Conservation (phyloP, 2,329 filamentous ascomycete species). For the Alternaria sp. region DNA sequence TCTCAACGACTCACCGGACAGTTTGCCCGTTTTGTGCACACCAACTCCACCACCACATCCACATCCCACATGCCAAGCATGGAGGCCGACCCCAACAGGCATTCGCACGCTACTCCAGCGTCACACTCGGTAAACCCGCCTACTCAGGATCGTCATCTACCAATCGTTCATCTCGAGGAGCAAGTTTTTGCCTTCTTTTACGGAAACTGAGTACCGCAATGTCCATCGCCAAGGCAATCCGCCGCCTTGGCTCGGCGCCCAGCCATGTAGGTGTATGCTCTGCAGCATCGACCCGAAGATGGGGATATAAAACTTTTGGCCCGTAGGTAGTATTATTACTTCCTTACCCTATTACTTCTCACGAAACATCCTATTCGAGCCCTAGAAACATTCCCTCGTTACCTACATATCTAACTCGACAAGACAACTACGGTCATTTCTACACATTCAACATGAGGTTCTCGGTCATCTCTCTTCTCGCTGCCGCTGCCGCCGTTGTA, state of each 20-base stretch:
- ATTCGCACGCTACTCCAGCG: slow-evolving; percentile 3
- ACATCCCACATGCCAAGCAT: slow-evolving; percentile 6
- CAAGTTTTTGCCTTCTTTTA: slow-evolving; percentile 10
- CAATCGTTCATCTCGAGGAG: slow-evolving; percentile 11
- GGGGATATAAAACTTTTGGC: slow-evolving; percentile 17
- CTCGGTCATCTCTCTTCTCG: slow-evolving; percentile 19
- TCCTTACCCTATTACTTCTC: slow-evolving; percentile 1
- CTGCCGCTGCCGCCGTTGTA: slow-evolving; percentile 17
- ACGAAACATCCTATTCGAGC: slow-evolving; percentile 2
- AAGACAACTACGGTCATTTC: slow-evolving; percentile 6
- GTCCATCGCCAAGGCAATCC: slow-evolving; percentile 31
- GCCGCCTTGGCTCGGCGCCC: slow-evolving; percentile 31
- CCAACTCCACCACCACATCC: slow-evolving; percentile 6
- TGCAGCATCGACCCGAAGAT: not conserved
- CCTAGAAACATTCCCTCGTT: not conserved
- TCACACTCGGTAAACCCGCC: slow-evolving; percentile 4
- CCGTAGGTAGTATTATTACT: not conserved
- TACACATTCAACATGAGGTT: slow-evolving; percentile 23
- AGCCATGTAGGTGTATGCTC: slow-evolving; percentile 9
- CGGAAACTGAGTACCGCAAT: slow-evolving; percentile 33
- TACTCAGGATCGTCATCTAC: not conserved
- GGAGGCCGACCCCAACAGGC: slow-evolving; percentile 4
- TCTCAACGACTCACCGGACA: not conserved
- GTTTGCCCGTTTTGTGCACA: not conserved
- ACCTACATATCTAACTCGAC: not conserved